Conservation (phyloP, 495 filamentous ascomycete species). For the Xylaria longipes region DNA sequence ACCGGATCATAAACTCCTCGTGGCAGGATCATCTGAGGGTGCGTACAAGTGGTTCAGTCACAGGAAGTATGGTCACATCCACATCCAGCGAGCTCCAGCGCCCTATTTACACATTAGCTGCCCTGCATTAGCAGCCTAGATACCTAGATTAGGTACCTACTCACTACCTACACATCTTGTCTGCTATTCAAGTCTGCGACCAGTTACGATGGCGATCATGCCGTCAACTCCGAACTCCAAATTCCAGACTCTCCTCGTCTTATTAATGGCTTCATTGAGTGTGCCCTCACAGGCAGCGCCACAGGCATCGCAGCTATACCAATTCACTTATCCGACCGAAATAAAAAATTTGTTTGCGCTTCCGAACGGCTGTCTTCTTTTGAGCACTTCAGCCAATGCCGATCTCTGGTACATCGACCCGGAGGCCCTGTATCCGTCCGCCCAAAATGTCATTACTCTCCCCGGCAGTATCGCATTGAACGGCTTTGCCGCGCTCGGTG, state of each 20-base stretch:
- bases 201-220: conserved; percentile 3
- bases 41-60: conserved; percentile 7
- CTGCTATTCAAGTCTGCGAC: neutral
- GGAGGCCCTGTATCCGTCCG: conserved; percentile 22
- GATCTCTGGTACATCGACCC: conserved; percentile 40
- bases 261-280: conserved; percentile 12
- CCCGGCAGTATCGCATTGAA: conserved; percentile 36
- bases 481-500: conserved; percentile 40
- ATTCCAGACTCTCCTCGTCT: neutral
- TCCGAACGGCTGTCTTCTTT: conserved; percentile 21
- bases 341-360: conserved; percentile 15
- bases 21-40: conserved; percentile 9
- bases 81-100: conserved; percentile 3
- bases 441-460: conserved; percentile 40
- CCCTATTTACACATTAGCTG: conserved; percentile 15
- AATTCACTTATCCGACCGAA: conserved; percentile 25
- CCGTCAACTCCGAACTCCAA: neutral
- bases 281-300: conserved; percentile 6
- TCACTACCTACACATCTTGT: neutral
- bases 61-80: neutral
- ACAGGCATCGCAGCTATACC: conserved; percentile 16
- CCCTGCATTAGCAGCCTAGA: neutral
- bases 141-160: neutral
- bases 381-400: conserved; percentile 42
- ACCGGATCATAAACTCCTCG: neutral